Evolutionary conservation across 2,329 filamentous ascomycete species (phyloP).

Genomic region (Cladobotryum protrusum): DNA sequence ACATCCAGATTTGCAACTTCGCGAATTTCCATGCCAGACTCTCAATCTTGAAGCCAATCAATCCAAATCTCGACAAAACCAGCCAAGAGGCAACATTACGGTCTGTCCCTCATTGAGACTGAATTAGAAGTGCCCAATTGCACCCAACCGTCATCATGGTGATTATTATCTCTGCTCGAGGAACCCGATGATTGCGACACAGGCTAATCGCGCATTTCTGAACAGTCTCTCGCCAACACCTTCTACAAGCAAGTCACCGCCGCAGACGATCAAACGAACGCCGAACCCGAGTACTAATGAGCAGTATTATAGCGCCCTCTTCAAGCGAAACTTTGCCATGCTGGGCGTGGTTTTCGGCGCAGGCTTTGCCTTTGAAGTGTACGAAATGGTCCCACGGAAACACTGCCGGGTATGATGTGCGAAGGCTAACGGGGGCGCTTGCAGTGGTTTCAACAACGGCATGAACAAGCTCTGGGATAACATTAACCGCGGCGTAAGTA

Average conservation of each 20-base stretch:
- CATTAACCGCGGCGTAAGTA: conserved; percentile 84
- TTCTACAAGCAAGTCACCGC: conserved; percentile 35
- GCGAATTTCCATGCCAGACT: conserved; percentile 29
- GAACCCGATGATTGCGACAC: conserved; percentile 5
- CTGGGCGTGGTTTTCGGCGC: conserved; percentile 77
- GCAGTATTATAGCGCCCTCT: conserved; percentile 57
- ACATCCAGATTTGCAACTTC: conserved; percentile 27
- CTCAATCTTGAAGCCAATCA: conserved; percentile 23
- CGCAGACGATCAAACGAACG: conserved; percentile 12
- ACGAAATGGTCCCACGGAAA: conserved; percentile 18
- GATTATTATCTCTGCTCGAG: conserved; percentile 13
- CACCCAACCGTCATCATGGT: conserved; percentile 32
- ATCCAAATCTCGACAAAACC: conserved; percentile 20
- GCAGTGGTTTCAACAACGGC: conserved; percentile 72
- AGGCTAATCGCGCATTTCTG: conserved; percentile 30
- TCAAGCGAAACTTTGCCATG: conserved; percentile 85
- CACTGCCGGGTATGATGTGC: neutral
- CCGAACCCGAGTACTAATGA: conserved; percentile 20
- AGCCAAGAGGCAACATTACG: conserved; percentile 22
- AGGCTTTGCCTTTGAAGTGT: conserved; percentile 94
- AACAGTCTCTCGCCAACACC: conserved; percentile 31
- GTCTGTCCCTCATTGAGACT: conserved; percentile 20
- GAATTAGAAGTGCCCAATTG: conserved; percentile 24
- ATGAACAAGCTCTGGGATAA: conserved; percentile 87
- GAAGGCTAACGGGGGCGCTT: conserved; percentile 25